Evolutionary conservation across 306 rosid genomes (phyloP), one percentile per base, ranked within the genome.

Genomic region (Purshia tridentata): DNA sequence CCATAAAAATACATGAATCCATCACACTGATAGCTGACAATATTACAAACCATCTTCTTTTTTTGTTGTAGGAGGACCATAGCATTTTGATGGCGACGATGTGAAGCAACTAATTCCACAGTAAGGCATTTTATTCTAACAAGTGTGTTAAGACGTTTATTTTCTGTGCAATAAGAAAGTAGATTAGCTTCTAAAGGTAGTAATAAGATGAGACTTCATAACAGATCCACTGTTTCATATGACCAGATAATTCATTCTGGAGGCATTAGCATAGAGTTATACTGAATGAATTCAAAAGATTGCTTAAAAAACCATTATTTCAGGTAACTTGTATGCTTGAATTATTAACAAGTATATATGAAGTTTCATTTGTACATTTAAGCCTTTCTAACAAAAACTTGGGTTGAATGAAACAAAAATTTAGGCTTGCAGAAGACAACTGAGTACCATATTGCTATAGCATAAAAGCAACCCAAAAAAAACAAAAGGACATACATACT

Each of bases 401-500:
- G 14, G 19, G 65, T 3, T 42, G 10, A 3, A 46, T 12, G 6
- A 4, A 22, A 39, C 16, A 39, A 20, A 14, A 69, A 10, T 11
- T 51, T 69, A 18, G 37, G 73, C 13, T 40, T 52, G 11, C 3
- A 6, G 6, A 19, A 52, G 29, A 20, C 19, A 18, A 40, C 4
- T 9, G 4, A 51, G 60, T 20, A 2, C 2, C 8, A 19, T 23
- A 52, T 8, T 46, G 14, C n/a, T 40, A 9, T 18, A 20, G 42
- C 40, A 6, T 39, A 46, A 50, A 60, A 60, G 57, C 11, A 42
- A 60, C 44, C 57, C 8, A 42, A 60, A 47, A 20, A n/a, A 72
- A 47, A 57, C 51, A 45, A 71, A 63, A 59, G 73, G 62, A 63
- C 72, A 75, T 59, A 44, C 67, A 54, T 56, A 60, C 40, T 42